Evolutionary conservation across 176 grass and related monocot genomes (phyloP), one percentile per base, ranked within the genome.

Genomic region (Oryza officinalis): DNA sequence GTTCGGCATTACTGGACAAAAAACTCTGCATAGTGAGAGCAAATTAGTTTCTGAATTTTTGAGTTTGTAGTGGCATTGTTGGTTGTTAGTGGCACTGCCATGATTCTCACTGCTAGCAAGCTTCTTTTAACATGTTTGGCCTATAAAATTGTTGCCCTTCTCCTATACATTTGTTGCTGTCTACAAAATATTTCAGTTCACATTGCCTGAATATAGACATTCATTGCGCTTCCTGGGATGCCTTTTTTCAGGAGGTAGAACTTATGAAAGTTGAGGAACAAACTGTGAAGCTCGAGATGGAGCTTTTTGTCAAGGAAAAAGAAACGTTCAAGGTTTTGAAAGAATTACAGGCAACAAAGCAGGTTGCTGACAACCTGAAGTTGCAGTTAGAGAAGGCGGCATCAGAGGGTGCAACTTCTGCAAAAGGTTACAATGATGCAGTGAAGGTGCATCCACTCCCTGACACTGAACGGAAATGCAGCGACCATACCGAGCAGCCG

Each of bases 241-340:
- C 3, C 38, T 49, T 85, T 77, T 92, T 90, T 83, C 84, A 99
- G 96, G 93, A 99, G 75, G 80, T 91, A 71, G 93, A 96, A 66
- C 87, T 99, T 52, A 96, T 99, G 91, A 99, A 99, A 88, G 78
- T 99, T 27, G 96, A 99, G 77, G 96, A 99, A 83, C 83, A 91
- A 68, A 94, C 93, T n/a, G 93, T 96, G 49, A 99, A 96, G 84
- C 70, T 96, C 12, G 96, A 99, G 93, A 96, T 99, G 96, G 96
- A 93, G 76, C 91, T 99, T 43, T 94, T 96, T 87, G 87, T 90
- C 12, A 99, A 92, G 91, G 93, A 99, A 92, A 92, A 87, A 45
- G 93, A 96, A 81, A 99, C 91, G 67, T 84, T 96, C 14, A 92
- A 96, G 82, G 89, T 96, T 40, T 89, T 99, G 61, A 89, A 91